Evolutionary conservation across 2,329 filamentous ascomycete species (phyloP), one percentile per base, ranked within the genome.

Genomic region (Cladosporium oxysporum): DNA sequence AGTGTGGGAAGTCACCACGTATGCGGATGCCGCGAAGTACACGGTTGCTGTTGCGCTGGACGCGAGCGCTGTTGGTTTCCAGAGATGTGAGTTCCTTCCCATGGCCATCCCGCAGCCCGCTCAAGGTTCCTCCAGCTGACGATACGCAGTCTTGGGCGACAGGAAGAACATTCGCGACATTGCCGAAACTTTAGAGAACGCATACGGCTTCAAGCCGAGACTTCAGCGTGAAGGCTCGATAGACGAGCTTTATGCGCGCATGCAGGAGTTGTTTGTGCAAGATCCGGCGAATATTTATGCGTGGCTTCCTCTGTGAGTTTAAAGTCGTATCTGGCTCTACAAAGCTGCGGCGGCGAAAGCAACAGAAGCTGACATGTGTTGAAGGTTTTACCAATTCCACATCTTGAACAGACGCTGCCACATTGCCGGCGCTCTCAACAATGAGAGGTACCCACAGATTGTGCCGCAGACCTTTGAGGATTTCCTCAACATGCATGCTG

Each of bases 11-110:
- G 67, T 66, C 3, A 80, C 77, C 1, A 77, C 74, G 0, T 81
- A 80, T 65, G 71, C 69, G 18, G 75, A 79, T 69, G 74, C 78
- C 5, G 79, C 79, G 0, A 69, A 74, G 47, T 81, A 73, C 55
- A 77, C 75, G 0, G 78, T 77, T 16, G 75, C 69, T 8, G 71
- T 77, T 16, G 70, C 68, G 26, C 21, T 72, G 18, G 75, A 78
- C 67, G 14, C 14, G 3, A 16, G 31, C 23, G 28, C 11, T 33
- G 18, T 57, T 18, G 53, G 53, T 3, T 35, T 57, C 1, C 18
- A 23, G 29, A 57, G 28, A 57, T 57, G 53, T 57, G 33, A 57
- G 18, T 21, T 57, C 10, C 31, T 11, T 11, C 8, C 31, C 10
- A 33, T 11, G 8, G 11, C 31, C 31, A 33, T 33, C 1, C 10